A percentile compares a stretch with the other conserved stretches of the same genome.
Conservation (phyloP, 345 rosid genomes). For the Litchi chinensis region DNA sequence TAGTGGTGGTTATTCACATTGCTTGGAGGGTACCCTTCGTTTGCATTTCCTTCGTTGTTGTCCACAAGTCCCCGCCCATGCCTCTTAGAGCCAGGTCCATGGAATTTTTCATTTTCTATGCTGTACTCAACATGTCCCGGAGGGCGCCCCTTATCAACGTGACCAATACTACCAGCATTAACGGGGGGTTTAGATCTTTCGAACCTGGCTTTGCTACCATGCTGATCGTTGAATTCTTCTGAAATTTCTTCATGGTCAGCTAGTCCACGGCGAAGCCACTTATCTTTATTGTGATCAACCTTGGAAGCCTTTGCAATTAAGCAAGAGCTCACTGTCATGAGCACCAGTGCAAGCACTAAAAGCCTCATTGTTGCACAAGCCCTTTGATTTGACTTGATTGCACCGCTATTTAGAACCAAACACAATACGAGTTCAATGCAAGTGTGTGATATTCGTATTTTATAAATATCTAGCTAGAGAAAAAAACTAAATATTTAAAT, state of each 20-base stretch:
- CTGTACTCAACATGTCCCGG: no score
- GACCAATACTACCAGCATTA: no score
- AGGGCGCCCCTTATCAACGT: no score
- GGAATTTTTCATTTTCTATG: no score
- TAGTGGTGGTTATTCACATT: constrained; percentile 29
- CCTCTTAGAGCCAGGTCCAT: no score
- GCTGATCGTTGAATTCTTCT: no score
- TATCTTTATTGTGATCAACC: not conserved
- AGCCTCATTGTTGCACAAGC: constrained; percentile 27
- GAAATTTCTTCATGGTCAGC: not conserved
- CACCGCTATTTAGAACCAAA: not conserved
- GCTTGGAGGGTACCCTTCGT: not conserved
- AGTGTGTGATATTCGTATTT: not conserved
- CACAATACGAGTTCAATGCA: not conserved
- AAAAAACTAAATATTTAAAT: not conserved
- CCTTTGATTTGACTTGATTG: not conserved
- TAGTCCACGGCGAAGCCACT: not conserved
- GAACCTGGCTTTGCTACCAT: no score
- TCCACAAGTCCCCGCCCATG: no score
- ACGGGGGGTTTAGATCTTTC: no score
- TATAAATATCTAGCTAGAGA: not conserved
- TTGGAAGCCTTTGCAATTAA: constrained; percentile 6
- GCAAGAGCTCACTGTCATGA: constrained; percentile 32
- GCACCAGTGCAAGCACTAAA: constrained; percentile 22
- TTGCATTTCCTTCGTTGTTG: not conserved